phyloP scores from a whole-genome alignment of 768 basidiomycete genomes.

The Lentinula lateritia region DNA sequence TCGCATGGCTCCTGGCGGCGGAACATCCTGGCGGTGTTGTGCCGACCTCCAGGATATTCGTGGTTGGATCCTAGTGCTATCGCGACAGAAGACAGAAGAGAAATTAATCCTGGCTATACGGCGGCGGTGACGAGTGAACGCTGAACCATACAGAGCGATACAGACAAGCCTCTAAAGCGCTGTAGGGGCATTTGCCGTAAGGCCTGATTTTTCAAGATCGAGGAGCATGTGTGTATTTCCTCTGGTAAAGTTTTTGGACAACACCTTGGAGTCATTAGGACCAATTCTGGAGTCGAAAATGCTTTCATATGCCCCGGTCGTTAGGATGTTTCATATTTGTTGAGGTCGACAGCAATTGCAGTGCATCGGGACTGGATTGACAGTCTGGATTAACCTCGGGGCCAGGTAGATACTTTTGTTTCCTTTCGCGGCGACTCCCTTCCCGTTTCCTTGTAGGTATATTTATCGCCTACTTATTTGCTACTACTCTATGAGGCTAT shows the following conservation, averaged over 20 bases:
- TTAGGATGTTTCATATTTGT: not conserved
- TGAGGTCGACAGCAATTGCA: not conserved
- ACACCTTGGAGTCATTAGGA: not conserved
- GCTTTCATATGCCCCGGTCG: not conserved
- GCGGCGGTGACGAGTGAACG: not conserved
- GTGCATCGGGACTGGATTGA: not conserved
- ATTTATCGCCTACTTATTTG: not conserved
- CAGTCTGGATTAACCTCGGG: not conserved
- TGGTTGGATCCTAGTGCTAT: constrained; percentile 65
- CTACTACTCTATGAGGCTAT: not conserved
- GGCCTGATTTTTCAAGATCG: no score
- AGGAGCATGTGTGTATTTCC: no score
- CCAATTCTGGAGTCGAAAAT: not conserved
- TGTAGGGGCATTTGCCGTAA: no score
- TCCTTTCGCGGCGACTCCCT: not conserved
- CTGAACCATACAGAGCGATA: not conserved
- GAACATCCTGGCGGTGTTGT: constrained; percentile 73
- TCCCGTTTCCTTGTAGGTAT: not conserved
- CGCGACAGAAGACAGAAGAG: constrained; percentile 67
- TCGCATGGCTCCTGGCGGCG: constrained; percentile 70
- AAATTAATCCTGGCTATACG: constrained; percentile 51
- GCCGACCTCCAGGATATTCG: constrained; percentile 73
- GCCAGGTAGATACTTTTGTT: not conserved
- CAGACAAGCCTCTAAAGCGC: no score
- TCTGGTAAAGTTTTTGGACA: no score